Conservation (phyloP, 2,329 filamentous ascomycete species). For the Teratosphaeria nubilosa region DNA sequence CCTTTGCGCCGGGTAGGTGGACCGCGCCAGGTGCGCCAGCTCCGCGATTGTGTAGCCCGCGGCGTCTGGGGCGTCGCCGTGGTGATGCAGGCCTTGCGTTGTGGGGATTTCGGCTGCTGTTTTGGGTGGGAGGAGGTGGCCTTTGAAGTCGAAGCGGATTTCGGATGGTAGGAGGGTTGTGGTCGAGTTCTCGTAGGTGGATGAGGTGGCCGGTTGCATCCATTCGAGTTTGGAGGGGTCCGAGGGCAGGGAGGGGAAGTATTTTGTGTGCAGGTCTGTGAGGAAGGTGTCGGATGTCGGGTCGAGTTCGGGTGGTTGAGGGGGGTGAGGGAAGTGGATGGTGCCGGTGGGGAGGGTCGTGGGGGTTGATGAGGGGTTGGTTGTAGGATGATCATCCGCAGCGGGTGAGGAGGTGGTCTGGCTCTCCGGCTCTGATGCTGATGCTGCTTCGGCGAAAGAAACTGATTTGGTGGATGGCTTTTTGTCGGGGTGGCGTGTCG, state of each 20-base stretch:
- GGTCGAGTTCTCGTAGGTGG: too few species aligned
- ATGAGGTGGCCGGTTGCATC: constrained; percentile 66
- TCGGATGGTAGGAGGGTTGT: constrained; percentile 64
- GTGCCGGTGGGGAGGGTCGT: constrained; percentile 11
- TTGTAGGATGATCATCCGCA: neutral
- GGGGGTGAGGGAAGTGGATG: constrained; percentile 50
- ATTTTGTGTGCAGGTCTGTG: constrained; percentile 74
- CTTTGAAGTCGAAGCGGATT: constrained; percentile 82
- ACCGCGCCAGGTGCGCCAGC: constrained; percentile 68
- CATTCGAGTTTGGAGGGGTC: constrained; percentile 81
- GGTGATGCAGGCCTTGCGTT: constrained; percentile 79
- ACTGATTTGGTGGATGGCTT: neutral
- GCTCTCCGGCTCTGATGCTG: neutral
- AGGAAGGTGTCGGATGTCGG: constrained; percentile 77
- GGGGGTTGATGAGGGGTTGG: neutral
- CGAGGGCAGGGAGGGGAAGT: constrained; percentile 79
- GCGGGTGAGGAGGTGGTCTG: neutral
- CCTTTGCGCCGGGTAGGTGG: constrained; percentile 72
- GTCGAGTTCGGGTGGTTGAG: constrained; percentile 61
- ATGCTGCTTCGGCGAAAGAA: neutral
- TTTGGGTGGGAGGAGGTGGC: constrained; percentile 67
- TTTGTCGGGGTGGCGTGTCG: neutral
- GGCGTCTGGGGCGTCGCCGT: constrained; percentile 82
- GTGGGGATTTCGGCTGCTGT: constrained; percentile 64
- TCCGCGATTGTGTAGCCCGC: constrained; percentile 91